Conservation (phyloP, 352 stramenopile species). For the Phytophthora tubulina region DNA sequence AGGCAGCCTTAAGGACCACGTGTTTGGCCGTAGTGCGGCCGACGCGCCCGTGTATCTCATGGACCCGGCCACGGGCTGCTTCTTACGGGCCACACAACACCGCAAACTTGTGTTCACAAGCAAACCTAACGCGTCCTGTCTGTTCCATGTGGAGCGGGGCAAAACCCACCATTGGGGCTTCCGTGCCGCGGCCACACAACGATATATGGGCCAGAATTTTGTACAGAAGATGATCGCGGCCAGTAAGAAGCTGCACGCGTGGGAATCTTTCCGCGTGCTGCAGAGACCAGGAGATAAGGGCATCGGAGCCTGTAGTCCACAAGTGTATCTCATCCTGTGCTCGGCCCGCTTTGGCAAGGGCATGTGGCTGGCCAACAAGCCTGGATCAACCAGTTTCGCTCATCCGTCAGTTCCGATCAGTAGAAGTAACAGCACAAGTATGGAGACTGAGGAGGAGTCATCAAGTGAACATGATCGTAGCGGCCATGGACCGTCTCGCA, state of each 20-base stretch:
- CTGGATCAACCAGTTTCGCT: conserved; percentile 25
- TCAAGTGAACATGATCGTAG: conserved; percentile 29
- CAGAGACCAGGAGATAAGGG: conserved; percentile 46
- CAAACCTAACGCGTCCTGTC: conserved; percentile 66
- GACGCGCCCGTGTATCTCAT: conserved; percentile 79
- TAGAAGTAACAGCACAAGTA: conserved; percentile 31
- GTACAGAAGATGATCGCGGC: conserved; percentile 66
- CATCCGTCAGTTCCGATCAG: conserved; percentile 26
- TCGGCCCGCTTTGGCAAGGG: conserved; percentile 83
- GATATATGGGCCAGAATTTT: conserved; percentile 83
- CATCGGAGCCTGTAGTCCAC: conserved; percentile 22
- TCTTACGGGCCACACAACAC: conserved; percentile 67
- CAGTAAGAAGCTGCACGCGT: conserved; percentile 74
- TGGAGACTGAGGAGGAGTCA: conserved; percentile 28
- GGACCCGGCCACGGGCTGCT: conserved; percentile 60
- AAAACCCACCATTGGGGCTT: conserved; percentile 90
- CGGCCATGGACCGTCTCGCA: conserved; percentile 5
- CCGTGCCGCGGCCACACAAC: conserved; percentile 62
- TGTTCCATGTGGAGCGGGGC: conserved; percentile 78
- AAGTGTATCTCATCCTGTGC: conserved; percentile 79
- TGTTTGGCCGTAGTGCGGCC: conserved; percentile 43
- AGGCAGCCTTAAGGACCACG: conserved; percentile 62
- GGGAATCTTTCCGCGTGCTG: conserved; percentile 81
- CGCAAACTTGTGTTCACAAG: conserved; percentile 75
- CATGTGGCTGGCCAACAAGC: conserved; percentile 78